Evolutionary conservation across 1,284 basidiomycete genomes (phyloP), one percentile per base, ranked within the genome.

Genomic region (Pseudozyma sp.): DNA sequence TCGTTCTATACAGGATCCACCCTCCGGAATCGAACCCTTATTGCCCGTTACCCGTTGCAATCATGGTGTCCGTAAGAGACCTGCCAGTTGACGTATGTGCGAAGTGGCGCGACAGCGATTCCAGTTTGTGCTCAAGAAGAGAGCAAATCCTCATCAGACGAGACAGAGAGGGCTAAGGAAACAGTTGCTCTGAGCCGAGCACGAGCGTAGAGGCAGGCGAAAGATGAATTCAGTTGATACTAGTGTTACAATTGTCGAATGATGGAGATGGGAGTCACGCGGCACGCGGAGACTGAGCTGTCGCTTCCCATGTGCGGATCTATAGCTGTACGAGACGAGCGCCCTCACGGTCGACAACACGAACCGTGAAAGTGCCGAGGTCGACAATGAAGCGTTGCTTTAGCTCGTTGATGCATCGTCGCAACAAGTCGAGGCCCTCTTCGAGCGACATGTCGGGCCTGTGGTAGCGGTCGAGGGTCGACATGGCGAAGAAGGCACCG

Each of bases 321-420:
- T 24, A 75, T 13, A 75, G 67, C 59, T 75, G 33, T 3, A 96
- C 86, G 77, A 92, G 89, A 66, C 92, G 88, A 16, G 92, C 88
- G 53, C 95, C 95, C 81, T 95, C 90, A 85, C 91, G 92, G 86
- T 97, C 94, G 46, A 97, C 92, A 19, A 97, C 87, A 84, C 94
- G 94, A 75, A 94, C 90, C 85, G 92, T 94, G 86, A 93, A 97
- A 75, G 87, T 90, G 35, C 89, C 90, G 35, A 94, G 91, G 65
- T 90, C 90, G 58, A 97, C 90, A 35, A 85, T 78, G 61, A 85
- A 80, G 33, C 97, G 90, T 87, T 92, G 92, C 57, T 92, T 87
- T 1, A 96, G 90, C 86, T 98, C 94, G 75, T 91, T 88, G 72
- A 98, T 91, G 85, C 94, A 97, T 79, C 93, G 90, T 81, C 88